Percentiles rank a stretch among this genome's conserved stretches.
phyloP scores from a whole-genome alignment of 495 filamentous ascomycete species.

The Penicillium nucicola region DNA sequence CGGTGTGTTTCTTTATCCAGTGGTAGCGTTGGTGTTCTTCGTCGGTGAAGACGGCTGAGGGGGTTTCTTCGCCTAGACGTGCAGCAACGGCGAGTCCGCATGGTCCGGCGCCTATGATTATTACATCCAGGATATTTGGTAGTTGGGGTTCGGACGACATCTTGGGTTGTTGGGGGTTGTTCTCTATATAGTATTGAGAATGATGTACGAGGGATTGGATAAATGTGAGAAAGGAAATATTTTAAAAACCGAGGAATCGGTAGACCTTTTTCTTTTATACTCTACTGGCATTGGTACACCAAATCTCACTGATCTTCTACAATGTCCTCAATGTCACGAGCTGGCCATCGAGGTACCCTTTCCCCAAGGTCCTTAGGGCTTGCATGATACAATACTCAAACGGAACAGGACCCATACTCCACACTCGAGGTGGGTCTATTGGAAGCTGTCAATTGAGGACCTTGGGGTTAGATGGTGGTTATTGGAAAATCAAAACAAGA shows the following conservation, averaged over 20 bases:
- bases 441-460: conserved; percentile 17
- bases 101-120: conserved; percentile 63
- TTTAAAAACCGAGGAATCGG: background rate
- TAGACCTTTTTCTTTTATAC: conserved; percentile 2
- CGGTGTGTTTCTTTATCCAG: conserved; percentile 57
- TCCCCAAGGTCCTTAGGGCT: conserved; percentile 35
- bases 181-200: background rate
- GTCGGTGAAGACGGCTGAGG: conserved; percentile 63
- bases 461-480: conserved; percentile 11
- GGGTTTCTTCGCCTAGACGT: conserved; percentile 56
- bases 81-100: conserved; percentile 61
- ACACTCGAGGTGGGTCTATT: background rate
- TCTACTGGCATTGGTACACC: background rate
- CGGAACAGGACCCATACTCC: too few species aligned
- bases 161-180: background rate
- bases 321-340: conserved; percentile 17
- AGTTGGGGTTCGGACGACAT: background rate
- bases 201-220: background rate
- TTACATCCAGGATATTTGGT: conserved; percentile 46
- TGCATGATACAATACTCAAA: conserved; percentile 4
- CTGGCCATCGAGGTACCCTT: conserved; percentile 34
- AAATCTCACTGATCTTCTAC: conserved; percentile 1
- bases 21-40: conserved; percentile 63
- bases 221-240: background rate
- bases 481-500: too few species aligned